These are phyloP conservation scores for Trichoderma semiorbis DNA, from an alignment of 2,329 filamentous ascomycete genomes.

Conservation along the genomic window DNA sequence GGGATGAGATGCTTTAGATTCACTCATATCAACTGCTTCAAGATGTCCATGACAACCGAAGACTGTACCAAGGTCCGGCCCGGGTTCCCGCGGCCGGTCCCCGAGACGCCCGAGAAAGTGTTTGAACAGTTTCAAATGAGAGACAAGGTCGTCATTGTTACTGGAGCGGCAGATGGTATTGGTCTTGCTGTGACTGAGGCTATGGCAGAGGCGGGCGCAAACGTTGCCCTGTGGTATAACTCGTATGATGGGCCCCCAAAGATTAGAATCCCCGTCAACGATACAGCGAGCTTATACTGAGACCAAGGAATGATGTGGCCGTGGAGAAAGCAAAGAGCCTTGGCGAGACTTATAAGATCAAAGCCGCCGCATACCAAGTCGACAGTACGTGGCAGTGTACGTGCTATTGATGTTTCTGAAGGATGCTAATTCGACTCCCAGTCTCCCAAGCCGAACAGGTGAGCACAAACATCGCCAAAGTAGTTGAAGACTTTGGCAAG, in stretches of 20 bases:
- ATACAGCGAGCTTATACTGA: neutral
- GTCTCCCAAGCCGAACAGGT: neutral
- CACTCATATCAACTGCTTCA: neutral
- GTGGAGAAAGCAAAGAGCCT: neutral
- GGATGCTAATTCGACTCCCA: neutral
- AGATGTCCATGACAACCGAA: conserved; percentile 6
- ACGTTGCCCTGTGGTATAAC: conserved; percentile 8
- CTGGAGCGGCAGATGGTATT: conserved; percentile 1
- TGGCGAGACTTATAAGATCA: neutral
- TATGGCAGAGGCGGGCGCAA: neutral
- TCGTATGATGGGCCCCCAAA: neutral
- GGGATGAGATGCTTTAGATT: neutral
- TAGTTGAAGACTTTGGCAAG: conserved; percentile 2
- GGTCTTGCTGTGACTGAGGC: conserved; percentile 3
- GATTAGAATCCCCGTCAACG: too few species aligned
- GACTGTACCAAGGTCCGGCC: neutral
- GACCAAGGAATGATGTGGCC: neutral
- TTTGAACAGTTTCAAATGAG: conserved; percentile 9
- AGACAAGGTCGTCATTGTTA: conserved; percentile 2
- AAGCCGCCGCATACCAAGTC: neutral
- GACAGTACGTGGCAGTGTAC: neutral
- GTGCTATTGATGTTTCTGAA: too few species aligned
- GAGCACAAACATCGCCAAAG: neutral
- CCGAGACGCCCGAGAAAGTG: neutral
- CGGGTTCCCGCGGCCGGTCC: conserved; percentile 1